A percentile compares a stretch with the other conserved stretches of the same genome.
Evolutionary conservation across 2,329 filamentous ascomycete genomes (phyloP).

Genomic region (Xylariaceae sp.): DNA sequence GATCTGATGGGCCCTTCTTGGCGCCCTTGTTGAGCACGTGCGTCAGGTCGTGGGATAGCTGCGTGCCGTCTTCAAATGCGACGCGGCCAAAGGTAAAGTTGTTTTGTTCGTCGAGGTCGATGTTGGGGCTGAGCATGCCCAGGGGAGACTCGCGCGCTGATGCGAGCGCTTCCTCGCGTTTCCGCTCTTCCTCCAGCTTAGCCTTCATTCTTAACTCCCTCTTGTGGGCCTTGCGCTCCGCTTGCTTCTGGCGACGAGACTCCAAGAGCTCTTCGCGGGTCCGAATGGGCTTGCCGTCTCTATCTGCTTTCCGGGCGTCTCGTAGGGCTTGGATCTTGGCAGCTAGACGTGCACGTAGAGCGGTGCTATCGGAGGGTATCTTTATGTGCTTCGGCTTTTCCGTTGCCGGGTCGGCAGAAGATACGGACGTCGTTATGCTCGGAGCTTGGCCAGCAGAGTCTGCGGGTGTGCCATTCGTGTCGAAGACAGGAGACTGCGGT

Average conservation of each 20-base stretch:
- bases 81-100: constrained; percentile 88
- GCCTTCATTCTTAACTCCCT: constrained; percentile 74
- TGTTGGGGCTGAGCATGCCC: constrained; percentile 50
- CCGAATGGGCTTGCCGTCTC: constrained; percentile 74
- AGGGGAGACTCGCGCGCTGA: constrained; percentile 56
- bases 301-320: constrained; percentile 80
- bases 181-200: constrained; percentile 70
- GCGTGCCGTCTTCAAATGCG: constrained; percentile 81
- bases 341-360: constrained; percentile 71
- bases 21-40: constrained; percentile 61
- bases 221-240: constrained; percentile 80
- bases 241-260: constrained; percentile 78
- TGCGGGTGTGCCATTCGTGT: constrained; percentile 43
- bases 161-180: constrained; percentile 56
- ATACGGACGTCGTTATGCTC: constrained; percentile 62
- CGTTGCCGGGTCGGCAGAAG: constrained; percentile 56
- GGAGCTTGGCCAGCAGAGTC: constrained; percentile 41
- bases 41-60: constrained; percentile 65
- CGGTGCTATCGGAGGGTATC: constrained; percentile 64
- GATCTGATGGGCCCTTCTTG: constrained; percentile 77
- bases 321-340: constrained; percentile 81
- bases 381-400: constrained; percentile 62
- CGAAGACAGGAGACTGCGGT: constrained; percentile 57
- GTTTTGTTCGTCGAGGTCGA: constrained; percentile 48
- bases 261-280: constrained; percentile 92